A percentile compares a stretch with the other conserved stretches of the same genome.
phyloP scores from a whole-genome alignment of 1,139 yeast genomes.

The Nakaseomyces nivariensis region DNA sequence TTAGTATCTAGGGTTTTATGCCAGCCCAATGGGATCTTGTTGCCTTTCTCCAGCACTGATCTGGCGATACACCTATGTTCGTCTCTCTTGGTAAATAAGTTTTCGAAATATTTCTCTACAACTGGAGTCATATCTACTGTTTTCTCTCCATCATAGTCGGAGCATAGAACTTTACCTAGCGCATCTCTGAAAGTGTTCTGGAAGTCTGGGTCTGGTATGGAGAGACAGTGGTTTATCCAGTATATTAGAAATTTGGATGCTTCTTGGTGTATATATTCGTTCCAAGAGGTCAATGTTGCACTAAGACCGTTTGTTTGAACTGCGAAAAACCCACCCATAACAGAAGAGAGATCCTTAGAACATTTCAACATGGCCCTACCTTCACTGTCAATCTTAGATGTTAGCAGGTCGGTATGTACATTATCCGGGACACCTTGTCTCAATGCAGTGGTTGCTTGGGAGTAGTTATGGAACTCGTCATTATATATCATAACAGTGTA shows the following conservation, averaged over 20 bases:
- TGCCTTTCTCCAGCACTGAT: slow-evolving; percentile 16
- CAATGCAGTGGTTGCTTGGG: slow-evolving; percentile 31
- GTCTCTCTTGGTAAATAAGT: slow-evolving; percentile 11
- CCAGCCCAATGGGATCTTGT: slow-evolving; percentile 23
- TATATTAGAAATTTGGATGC: slow-evolving; percentile 35
- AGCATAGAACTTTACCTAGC: slow-evolving; percentile 26
- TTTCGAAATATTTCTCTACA: slow-evolving; percentile 18
- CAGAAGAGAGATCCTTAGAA: slow-evolving; percentile 19
- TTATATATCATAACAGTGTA: slow-evolving; percentile 57
- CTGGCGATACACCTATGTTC: slow-evolving; percentile 25
- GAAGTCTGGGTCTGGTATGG: slow-evolving; percentile 29
- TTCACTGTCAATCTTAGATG: slow-evolving; percentile 29
- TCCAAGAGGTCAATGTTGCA: slow-evolving; percentile 42
- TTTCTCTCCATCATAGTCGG: slow-evolving; percentile 12
- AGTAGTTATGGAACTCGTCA: slow-evolving; percentile 58
- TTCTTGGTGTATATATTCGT: slow-evolving; percentile 42
- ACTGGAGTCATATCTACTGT: slow-evolving; percentile 15
- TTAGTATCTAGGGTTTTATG: slow-evolving; percentile 31
- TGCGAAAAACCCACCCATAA: slow-evolving; percentile 28
- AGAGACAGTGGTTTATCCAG: slow-evolving; percentile 42
- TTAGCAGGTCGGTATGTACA: slow-evolving; percentile 25
- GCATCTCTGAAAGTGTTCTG: slow-evolving; percentile 30
- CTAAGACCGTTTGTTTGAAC: slow-evolving; percentile 45
- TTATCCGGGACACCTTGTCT: slow-evolving; percentile 31
- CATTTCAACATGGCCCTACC: slow-evolving; percentile 32